phyloP scores from a whole-genome alignment of 331 rosid genomes.

The Cydonia oblonga region DNA sequence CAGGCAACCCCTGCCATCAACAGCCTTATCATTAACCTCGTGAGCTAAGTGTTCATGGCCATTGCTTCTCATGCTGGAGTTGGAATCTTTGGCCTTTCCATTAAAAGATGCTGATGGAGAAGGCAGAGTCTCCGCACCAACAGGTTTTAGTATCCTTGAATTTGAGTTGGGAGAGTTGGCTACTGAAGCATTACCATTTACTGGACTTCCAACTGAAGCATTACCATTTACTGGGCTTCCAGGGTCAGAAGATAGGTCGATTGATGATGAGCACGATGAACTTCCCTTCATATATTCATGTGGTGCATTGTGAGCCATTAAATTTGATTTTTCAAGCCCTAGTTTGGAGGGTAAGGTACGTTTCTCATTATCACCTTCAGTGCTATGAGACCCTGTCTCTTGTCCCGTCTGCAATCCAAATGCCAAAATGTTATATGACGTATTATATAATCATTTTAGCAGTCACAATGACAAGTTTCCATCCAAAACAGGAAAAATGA shows the following conservation, averaged over 20 bases:
- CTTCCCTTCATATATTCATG: conserved; percentile 32
- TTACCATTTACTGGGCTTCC: conserved; percentile 40
- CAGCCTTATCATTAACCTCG: conserved; percentile 20
- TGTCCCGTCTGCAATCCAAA: conserved; percentile 44
- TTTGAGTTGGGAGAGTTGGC: conserved; percentile 29
- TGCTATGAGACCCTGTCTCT: conserved; percentile 17
- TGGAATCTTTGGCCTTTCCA: conserved; percentile 28
- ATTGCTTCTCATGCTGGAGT: conserved; percentile 27
- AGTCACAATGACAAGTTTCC: conserved; percentile 3
- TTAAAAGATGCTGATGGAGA: conserved; percentile 30
- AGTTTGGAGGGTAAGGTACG: conserved; percentile 26
- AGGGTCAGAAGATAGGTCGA: conserved; percentile 46
- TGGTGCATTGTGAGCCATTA: conserved; percentile 23
- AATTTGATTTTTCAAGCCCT: conserved; percentile 27
- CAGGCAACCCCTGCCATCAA: conserved; percentile 9
- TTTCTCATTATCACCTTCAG: conserved; percentile 28
- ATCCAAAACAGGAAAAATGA: neutral
- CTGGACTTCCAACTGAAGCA: too few relatives aligned
- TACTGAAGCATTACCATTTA: conserved; percentile 24
- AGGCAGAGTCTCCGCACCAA: conserved; percentile 12
- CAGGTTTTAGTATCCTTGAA: conserved; percentile 23
- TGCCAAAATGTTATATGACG: neutral
- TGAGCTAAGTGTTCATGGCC: conserved; percentile 18
- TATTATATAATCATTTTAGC: neutral
- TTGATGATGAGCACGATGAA: conserved; percentile 42